phyloP scores from a whole-genome alignment of 208 protist species.

The Angomonas ambiguus region DNA sequence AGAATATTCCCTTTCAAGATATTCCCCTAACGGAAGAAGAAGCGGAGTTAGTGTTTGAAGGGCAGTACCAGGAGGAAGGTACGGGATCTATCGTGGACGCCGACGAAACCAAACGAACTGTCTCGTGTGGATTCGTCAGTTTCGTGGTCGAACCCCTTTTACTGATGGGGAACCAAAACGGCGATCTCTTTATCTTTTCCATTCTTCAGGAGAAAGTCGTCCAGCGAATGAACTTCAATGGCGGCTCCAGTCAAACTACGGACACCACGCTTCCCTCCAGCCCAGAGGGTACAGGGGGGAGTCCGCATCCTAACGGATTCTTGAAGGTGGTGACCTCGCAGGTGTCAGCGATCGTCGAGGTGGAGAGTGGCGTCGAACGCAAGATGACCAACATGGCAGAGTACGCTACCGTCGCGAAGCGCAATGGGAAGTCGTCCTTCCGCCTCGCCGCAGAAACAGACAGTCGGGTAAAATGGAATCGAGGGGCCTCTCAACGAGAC shows the following conservation, averaged over 20 bases:
- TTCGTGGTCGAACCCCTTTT: conserved; percentile 77
- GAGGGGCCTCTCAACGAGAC: background rate
- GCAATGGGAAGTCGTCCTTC: conserved; percentile 22
- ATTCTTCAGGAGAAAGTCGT: conserved; percentile 62
- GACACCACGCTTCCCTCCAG: background rate
- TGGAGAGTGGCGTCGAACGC: conserved; percentile 69
- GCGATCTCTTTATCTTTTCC: conserved; percentile 71
- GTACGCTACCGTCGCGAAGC: conserved; percentile 40
- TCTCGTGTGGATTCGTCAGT: conserved; percentile 66
- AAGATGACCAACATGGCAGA: conserved; percentile 38
- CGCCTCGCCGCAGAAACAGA: conserved; percentile 19
- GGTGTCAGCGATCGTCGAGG: conserved; percentile 71
- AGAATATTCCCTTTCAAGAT: conserved; percentile 16
- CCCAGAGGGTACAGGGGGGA: conserved; percentile 16
- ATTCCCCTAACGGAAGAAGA: conserved; percentile 15
- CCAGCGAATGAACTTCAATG: conserved; percentile 70
- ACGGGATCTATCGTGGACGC: conserved; percentile 53
- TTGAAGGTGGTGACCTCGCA: conserved; percentile 49
- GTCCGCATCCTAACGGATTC: background rate
- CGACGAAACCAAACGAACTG: conserved; percentile 57
- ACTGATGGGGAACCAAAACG: conserved; percentile 81
- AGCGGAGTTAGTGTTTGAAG: conserved; percentile 19
- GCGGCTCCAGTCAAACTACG: conserved; percentile 17
- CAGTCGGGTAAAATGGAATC: no score
- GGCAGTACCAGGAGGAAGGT: conserved; percentile 13